phyloP scores from a whole-genome alignment of 805 yeast genomes.

The Scheffersomyces amazonensis region DNA sequence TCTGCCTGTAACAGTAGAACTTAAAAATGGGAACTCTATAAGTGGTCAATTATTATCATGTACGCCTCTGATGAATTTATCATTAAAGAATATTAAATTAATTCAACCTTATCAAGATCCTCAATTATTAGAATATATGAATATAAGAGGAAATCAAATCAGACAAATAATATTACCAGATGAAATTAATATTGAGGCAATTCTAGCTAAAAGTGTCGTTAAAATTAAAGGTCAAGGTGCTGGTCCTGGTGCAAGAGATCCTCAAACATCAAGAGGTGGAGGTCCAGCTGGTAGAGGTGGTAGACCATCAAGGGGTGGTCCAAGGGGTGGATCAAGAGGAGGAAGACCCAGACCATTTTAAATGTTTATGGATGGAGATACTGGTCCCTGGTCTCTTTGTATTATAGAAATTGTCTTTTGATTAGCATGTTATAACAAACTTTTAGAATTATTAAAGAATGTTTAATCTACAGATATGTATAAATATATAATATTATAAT shows the following conservation, averaged over 20 bases:
- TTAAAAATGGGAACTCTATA: conserved; percentile 86
- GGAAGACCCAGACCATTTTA: conserved; percentile 23
- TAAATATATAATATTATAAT: too few relatives aligned
- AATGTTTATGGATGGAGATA: too few relatives aligned
- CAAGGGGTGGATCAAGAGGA: conserved; percentile 20
- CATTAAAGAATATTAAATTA: conserved; percentile 76
- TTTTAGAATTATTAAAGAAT: too few relatives aligned
- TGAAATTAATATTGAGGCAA: conserved; percentile 67
- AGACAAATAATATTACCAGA: conserved; percentile 85
- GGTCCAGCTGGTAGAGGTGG: conserved; percentile 33
- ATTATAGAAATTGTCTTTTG: too few relatives aligned
- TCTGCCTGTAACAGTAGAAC: conserved; percentile 86
- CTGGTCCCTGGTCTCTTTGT: too few relatives aligned
- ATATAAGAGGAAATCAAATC: conserved; percentile 85
- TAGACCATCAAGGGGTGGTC: conserved; percentile 10
- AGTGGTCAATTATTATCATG: conserved; percentile 84
- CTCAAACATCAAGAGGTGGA: conserved; percentile 12
- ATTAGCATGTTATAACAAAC: too few relatives aligned
- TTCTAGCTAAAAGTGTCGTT: conserved; percentile 51
- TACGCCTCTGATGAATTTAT: conserved; percentile 87
- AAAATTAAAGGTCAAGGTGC: conserved; percentile 42
- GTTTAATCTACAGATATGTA: too few relatives aligned
- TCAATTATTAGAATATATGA: conserved; percentile 68
- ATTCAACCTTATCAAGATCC: conserved; percentile 71
- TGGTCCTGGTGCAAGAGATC: conserved; percentile 31